phyloP scores from a whole-genome alignment of 2,329 filamentous ascomycete genomes.

The Paracoccidioides lutzii region DNA sequence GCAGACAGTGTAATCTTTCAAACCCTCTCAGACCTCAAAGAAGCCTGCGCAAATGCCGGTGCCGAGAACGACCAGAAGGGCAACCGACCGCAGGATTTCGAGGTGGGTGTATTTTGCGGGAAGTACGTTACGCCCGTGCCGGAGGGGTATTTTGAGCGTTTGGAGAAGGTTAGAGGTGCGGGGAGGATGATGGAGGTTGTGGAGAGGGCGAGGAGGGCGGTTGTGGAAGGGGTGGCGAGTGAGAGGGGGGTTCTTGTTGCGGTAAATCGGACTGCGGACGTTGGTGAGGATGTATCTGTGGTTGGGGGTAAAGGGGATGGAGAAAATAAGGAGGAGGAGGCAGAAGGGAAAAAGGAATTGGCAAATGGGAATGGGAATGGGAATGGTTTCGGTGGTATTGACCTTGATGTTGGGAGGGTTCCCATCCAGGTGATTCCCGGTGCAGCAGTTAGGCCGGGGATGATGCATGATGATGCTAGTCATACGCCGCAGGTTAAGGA shows the following conservation, averaged over 20 bases:
- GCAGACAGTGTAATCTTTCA: constrained; percentile 69
- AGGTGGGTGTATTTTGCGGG: constrained; percentile 85
- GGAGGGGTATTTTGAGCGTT: constrained; percentile 67
- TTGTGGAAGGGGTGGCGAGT: constrained; percentile 49
- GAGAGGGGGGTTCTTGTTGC: constrained; percentile 50
- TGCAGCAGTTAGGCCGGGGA: not conserved
- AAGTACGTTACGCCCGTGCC: constrained; percentile 72
- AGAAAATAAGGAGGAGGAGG: too few species aligned
- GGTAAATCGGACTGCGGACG: constrained; percentile 42
- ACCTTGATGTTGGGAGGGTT: not conserved
- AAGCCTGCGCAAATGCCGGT: constrained; percentile 56
- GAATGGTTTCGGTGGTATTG: not conserved
- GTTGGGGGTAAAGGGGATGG: constrained; percentile 7
- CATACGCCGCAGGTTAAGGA: constrained; percentile 33
- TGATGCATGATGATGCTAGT: constrained; percentile 16
- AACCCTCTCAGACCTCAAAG: constrained; percentile 64
- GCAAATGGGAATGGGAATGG: not conserved
- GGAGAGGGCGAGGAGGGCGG: constrained; percentile 51
- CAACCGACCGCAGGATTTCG: constrained; percentile 48
- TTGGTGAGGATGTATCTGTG: constrained; percentile 37
- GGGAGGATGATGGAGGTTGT: constrained; percentile 54
- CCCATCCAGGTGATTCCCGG: not conserved
- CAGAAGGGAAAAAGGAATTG: not conserved
- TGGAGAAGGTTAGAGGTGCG: constrained; percentile 59
- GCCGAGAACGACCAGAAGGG: constrained; percentile 40